A percentile compares a stretch with the other conserved stretches of the same genome.
Conservation (phyloP, 257 asterid species). For the Craterostigma plantagineum region DNA sequence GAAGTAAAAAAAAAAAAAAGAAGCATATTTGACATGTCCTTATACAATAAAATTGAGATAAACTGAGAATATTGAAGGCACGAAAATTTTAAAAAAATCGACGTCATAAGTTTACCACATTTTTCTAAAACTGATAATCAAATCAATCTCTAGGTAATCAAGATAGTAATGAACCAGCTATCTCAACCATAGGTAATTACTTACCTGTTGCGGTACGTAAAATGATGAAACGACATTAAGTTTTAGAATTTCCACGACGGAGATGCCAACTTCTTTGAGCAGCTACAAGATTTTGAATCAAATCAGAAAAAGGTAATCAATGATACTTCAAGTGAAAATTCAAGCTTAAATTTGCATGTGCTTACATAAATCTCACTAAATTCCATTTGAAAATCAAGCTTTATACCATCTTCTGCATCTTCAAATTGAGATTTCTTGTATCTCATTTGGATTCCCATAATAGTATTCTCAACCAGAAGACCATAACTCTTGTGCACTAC, state of each 20-base stretch:
- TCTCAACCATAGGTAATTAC: conserved; percentile 6
- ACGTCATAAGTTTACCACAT: too few species aligned
- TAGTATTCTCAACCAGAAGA: conserved; percentile 54
- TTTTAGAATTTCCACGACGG: conserved; percentile 77
- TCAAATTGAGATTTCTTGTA: conserved; percentile 57
- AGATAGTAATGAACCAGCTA: not conserved
- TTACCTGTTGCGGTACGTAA: conserved; percentile 83
- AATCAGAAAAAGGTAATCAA: conserved; percentile 15
- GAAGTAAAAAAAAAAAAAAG: too few species aligned
- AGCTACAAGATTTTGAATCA: conserved; percentile 44
- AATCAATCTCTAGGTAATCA: not conserved
- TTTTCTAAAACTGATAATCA: too few species aligned
- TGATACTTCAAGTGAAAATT: conserved; percentile 5
- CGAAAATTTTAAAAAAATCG: too few species aligned
- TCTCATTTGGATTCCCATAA: conserved; percentile 77
- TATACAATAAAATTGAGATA: too few species aligned
- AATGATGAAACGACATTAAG: conserved; percentile 57
- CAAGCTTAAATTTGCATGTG: conserved; percentile 12
- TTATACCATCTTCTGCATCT: conserved; percentile 57
- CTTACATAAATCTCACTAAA: conserved; percentile 92
- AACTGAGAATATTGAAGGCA: too few species aligned
- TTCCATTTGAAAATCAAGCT: conserved; percentile 70
- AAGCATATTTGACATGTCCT: too few species aligned
- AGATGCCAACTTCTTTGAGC: conserved; percentile 67
- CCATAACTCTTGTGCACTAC: conserved; percentile 47